Conservation (phyloP, 192 early-diverging fungal species). For the Coemansia sp. region DNA sequence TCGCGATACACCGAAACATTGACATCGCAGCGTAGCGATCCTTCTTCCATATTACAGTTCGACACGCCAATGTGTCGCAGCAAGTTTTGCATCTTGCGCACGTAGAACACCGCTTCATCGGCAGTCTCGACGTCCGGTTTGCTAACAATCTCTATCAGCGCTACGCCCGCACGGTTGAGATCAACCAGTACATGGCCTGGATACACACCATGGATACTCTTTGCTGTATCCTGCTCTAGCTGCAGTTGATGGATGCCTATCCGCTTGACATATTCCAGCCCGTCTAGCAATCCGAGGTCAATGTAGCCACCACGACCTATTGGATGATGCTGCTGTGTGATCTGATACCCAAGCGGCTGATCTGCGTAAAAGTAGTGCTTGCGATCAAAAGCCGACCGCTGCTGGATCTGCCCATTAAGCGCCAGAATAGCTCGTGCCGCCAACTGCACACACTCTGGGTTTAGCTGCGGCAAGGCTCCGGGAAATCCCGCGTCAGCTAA, state of each 20-base stretch:
- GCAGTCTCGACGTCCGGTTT: constrained; percentile 80
- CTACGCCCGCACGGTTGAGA: constrained; percentile 83
- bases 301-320: constrained; percentile 74
- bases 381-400: constrained; percentile 76
- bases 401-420: constrained; percentile 64
- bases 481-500: constrained; percentile 83
- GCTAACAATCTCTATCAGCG: constrained; percentile 89
- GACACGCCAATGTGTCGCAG: constrained; percentile 71
- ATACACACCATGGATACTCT: constrained; percentile 68
- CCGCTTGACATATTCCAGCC: constrained; percentile 45
- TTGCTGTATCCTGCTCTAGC: constrained; percentile 92
- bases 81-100: constrained; percentile 76
- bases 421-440: constrained; percentile 74
- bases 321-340: constrained; percentile 85
- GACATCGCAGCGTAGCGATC: constrained; percentile 87
- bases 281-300: constrained; percentile 59
- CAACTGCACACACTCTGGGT: constrained; percentile 69
- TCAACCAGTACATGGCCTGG: constrained; percentile 66
- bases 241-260: constrained; percentile 84
- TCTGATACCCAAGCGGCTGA: constrained; percentile 90
- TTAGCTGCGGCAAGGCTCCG: constrained; percentile 77
- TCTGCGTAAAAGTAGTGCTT: constrained; percentile 98
- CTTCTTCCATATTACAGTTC: constrained; percentile 84
- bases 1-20: constrained; percentile 81
- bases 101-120: constrained; percentile 68